phyloP scores from a whole-genome alignment of 2,329 filamentous ascomycete genomes.

The Xylogone sp. region DNA sequence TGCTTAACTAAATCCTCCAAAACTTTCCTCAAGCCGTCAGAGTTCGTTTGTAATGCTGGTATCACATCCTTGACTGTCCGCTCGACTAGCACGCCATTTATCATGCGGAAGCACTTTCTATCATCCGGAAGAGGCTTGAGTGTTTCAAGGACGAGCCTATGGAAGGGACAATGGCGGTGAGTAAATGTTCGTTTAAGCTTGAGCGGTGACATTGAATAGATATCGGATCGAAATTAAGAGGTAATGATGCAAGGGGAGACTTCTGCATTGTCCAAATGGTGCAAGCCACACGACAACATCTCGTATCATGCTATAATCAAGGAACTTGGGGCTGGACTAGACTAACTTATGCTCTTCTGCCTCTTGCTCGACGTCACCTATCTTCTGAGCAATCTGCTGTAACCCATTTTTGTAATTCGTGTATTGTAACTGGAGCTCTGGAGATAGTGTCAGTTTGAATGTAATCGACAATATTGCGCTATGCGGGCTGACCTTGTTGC shows the following conservation, averaged over 20 bases:
- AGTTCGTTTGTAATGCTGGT: constrained; percentile 87
- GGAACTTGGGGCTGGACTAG: constrained; percentile 13
- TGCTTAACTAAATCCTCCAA: constrained; percentile 93
- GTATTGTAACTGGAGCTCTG: constrained; percentile 79
- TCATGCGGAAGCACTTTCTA: constrained; percentile 97
- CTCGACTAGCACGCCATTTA: constrained; percentile 95
- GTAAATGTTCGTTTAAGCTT: constrained; percentile 11
- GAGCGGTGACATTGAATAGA: constrained; percentile 23
- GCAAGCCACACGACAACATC: no score
- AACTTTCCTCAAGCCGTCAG: constrained; percentile 89
- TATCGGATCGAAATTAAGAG: constrained; percentile 1
- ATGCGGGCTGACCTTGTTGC: constrained; percentile 27
- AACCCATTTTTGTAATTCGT: constrained; percentile 73
- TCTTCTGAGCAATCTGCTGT: constrained; percentile 92
- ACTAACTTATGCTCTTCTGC: constrained; percentile 96
- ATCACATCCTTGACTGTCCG: constrained; percentile 90
- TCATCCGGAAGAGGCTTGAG: constrained; percentile 76
- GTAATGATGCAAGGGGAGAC: background rate
- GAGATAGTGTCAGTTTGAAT: constrained; percentile 2
- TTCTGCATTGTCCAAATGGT: background rate
- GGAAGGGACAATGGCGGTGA: constrained; percentile 33
- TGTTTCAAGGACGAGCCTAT: constrained; percentile 89
- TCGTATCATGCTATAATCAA: constrained; percentile 12
- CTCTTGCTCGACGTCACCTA: constrained; percentile 96
- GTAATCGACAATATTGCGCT: background rate